A percentile compares a stretch with the other conserved stretches of the same genome.
phyloP scores from a whole-genome alignment of 352 stramenopile species.

The Blastocystis hominis region DNA sequence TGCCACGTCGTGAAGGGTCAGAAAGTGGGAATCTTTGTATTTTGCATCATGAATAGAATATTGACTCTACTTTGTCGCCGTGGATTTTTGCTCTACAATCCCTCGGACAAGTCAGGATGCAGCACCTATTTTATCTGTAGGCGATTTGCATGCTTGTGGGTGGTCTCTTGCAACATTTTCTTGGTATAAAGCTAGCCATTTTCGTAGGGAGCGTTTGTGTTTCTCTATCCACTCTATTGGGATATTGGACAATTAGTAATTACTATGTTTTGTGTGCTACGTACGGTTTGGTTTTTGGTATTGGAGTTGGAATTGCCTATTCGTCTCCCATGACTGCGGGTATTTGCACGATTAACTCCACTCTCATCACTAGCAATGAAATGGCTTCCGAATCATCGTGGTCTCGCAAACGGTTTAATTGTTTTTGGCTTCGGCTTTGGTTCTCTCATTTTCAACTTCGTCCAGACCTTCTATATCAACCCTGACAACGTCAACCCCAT shows the following conservation, averaged over 20 bases:
- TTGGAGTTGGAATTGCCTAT: conserved; percentile 51
- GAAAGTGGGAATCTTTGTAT: neutral
- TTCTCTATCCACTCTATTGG: conserved; percentile 14
- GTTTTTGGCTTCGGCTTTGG: conserved; percentile 46
- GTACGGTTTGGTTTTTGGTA: conserved; percentile 38
- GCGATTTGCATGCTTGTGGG: conserved; percentile 25
- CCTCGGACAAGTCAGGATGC: neutral
- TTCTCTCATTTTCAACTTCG: conserved; percentile 53
- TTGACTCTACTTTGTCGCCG: conserved; percentile 13
- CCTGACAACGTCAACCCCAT: conserved; percentile 48
- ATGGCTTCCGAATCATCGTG: conserved; percentile 43
- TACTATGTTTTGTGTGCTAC: conserved; percentile 22
- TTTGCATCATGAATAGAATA: neutral
- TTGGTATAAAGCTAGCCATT: conserved; percentile 9
- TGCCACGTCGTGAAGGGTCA: conserved; percentile 17
- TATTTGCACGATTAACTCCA: neutral
- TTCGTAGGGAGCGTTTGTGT: neutral
- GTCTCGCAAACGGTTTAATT: conserved; percentile 53
- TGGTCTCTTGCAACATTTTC: neutral
- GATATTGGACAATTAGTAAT: conserved; percentile 50
- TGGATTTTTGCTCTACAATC: conserved; percentile 49
- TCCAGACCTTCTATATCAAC: conserved; percentile 48
- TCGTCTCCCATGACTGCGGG: conserved; percentile 53
- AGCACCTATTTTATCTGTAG: neutral
- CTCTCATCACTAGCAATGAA: conserved; percentile 47